Base-by-base conservation (phyloP, 2,329 filamentous ascomycete genomes). In the Talaromyces atroroseus region DNA sequence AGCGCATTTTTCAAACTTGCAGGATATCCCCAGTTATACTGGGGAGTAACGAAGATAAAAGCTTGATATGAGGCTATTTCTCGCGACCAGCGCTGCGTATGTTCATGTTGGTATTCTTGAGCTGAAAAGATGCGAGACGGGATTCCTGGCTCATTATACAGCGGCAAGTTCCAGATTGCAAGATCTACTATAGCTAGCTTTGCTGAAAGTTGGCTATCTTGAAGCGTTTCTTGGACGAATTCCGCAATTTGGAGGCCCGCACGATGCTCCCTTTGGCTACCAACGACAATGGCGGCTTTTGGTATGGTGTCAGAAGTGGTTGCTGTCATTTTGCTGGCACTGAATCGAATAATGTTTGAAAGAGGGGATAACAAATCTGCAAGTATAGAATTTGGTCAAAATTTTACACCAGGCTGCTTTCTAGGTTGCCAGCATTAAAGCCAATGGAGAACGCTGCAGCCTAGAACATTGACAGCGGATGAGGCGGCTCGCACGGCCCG, bases 1-100 rank as follows among this genome's bases (percentile, higher is more conserved):
- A 84, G 74, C 7, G 81, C 80, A 63, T 83, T 84, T 71, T 84
- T 84, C 54, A 78, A 70, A 2, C 68, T 72, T 2, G 75, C 80
- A 0, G 80, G 68, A 6, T 81, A 65, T 21, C 78, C 74, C 60
- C 67, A 76, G 68, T 84, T 83, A 63, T 83, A 83, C n/a, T 68
- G 67, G 1, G 69, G 68, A 10, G 61, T 61, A 3, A 72, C 52
- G 52, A 74, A 71, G 40, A 74, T 65, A 53, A 68, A 73, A 5
- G 58, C 71, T 12, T 63, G 54, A 26, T 54, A 52, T 8, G 56
- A 47, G 12, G 51, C 52, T 36, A 58, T 58, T 1, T 54, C 40
- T 21, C 14, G 18, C 21, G 51, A 54, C 56, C 56, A 55, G 14
- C 18, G 51, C 11, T 24, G 46, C 5, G 56, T 54, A 36, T 49